A percentile compares a stretch with the other conserved stretches of the same genome.
These are phyloP conservation scores for Mycena venus DNA, from an alignment of 768 basidiomycete genomes.

Conservation along the genomic window DNA sequence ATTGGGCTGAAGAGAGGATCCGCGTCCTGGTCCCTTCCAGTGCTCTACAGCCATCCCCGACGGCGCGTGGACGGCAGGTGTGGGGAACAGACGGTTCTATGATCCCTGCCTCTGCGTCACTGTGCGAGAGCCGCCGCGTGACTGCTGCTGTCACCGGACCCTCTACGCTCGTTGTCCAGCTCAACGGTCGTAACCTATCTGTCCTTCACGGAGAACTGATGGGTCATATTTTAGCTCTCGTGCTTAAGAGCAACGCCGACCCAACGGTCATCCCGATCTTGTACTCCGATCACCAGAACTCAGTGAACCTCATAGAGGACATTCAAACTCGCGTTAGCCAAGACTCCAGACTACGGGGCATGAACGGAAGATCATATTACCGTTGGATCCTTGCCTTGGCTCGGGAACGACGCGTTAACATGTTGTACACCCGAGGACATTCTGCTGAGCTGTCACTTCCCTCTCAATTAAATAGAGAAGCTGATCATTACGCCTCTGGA, in stretches of 20 bases:
- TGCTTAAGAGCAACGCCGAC: background rate
- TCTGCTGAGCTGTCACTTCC: slow-evolving; percentile 8
- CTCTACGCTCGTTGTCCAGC: background rate
- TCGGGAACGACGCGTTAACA: background rate
- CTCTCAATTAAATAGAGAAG: background rate
- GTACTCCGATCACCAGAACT: background rate
- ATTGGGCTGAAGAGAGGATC: background rate
- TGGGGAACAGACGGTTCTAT: slow-evolving; percentile 17
- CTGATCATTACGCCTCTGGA: slow-evolving; percentile 9
- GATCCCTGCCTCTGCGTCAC: background rate
- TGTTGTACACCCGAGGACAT: background rate
- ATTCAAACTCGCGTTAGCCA: background rate
- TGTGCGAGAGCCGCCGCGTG: background rate
- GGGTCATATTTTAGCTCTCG: background rate
- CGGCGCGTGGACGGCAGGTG: background rate
- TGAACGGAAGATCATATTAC: slow-evolving; percentile 14
- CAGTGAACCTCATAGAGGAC: background rate
- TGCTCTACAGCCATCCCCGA: background rate
- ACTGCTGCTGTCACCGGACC: background rate
- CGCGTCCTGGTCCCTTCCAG: background rate
- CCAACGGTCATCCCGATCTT: background rate
- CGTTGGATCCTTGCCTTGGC: background rate
- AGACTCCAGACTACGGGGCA: background rate
- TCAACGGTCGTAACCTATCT: background rate
- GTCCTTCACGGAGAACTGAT: background rate